Base-by-base conservation (phyloP, 306 rosid species). In the Oemleria cerasiformis region DNA sequence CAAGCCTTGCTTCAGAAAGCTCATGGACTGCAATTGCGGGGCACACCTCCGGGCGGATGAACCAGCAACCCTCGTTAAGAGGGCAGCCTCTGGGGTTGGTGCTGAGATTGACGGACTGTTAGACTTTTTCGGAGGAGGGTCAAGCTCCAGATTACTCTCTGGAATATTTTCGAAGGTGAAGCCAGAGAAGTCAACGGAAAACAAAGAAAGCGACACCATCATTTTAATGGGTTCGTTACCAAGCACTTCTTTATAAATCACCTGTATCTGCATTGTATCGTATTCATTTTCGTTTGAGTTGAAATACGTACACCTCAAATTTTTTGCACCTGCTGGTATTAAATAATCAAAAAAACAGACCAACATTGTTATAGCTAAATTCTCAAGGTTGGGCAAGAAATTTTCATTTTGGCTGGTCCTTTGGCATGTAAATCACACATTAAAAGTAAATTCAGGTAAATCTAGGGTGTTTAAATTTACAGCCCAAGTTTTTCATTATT, bases 191-290 rank as follows among this genome's bases (percentile, higher is more conserved):
- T 67, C 17, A 19, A 77, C 70, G 45, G 90, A 79, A 53, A 87
- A 71, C 49, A 88, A 73, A 77, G 91, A 86, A 7, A 4, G 55
- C 11, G 96, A 86, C 71, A 89, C 89, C 79, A 76, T 87, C 77
- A 82, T 94, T 71, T 75, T 89, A 59, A 89, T 91, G 99, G 97
- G 95, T 78, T 89, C 97, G 49, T 78, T 94, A 66, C 99, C 99
- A 30, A 73, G 87, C 80, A 81, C 75, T 57, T 70, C 86, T 71
- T 74, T 94, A 39, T 94, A 80, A 80, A 87, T 50, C 70, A 30
- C 62, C 14, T 66, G 54, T 61, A 60, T 23, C 44, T 43, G 47
- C 74, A 59, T 15, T 76, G 78, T 73, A 55, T 74, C 68, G 57
- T 71, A 71, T 49, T 12, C 61, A 63, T 21, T 67, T 63, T 67